phyloP scores from a whole-genome alignment of 768 basidiomycete genomes.

The Hydnum rufescens region DNA sequence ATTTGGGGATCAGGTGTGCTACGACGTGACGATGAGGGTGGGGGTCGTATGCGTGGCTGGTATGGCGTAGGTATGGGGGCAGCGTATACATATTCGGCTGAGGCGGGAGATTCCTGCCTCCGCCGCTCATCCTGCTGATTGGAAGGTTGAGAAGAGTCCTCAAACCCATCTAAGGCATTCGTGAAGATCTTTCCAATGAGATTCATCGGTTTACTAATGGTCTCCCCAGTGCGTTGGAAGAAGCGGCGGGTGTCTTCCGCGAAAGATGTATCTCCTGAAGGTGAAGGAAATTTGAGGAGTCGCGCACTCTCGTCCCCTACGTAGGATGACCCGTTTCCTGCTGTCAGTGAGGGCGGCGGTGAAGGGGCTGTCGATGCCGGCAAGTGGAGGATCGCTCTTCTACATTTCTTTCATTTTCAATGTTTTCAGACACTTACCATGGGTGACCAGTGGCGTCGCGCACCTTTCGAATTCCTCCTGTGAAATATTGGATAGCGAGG shows the following conservation, averaged over 20 bases:
- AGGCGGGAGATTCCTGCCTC: not conserved
- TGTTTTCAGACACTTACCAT: not conserved
- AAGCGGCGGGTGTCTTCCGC: slow-evolving; percentile 62
- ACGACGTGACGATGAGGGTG: not conserved
- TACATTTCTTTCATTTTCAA: slow-evolving; percentile 27
- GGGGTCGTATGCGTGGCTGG: not conserved
- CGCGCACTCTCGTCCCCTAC: slow-evolving; percentile 82
- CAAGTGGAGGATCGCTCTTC: slow-evolving; percentile 36
- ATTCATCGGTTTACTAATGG: slow-evolving; percentile 75
- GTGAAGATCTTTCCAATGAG: slow-evolving; percentile 78
- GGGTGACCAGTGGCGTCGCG: slow-evolving; percentile 8
- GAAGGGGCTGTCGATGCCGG: slow-evolving; percentile 6
- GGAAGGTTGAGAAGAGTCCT: slow-evolving; percentile 17
- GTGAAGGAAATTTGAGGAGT: slow-evolving; percentile 42
- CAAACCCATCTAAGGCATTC: slow-evolving; percentile 48
- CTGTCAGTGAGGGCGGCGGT: not conserved
- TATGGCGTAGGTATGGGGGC: not conserved
- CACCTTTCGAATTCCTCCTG: slow-evolving; percentile 83
- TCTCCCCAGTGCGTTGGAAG: slow-evolving; percentile 78
- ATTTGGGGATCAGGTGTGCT: not conserved
- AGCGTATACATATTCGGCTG: not conserved
- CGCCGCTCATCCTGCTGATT: too few relatives aligned
- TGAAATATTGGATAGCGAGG: slow-evolving; percentile 80
- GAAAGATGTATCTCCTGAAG: slow-evolving; percentile 16
- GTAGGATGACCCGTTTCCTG: too few relatives aligned